Percentiles rank a stretch among this genome's conserved stretches.
phyloP scores from a whole-genome alignment of 1,284 basidiomycete genomes.

The Malassezia restricta region DNA sequence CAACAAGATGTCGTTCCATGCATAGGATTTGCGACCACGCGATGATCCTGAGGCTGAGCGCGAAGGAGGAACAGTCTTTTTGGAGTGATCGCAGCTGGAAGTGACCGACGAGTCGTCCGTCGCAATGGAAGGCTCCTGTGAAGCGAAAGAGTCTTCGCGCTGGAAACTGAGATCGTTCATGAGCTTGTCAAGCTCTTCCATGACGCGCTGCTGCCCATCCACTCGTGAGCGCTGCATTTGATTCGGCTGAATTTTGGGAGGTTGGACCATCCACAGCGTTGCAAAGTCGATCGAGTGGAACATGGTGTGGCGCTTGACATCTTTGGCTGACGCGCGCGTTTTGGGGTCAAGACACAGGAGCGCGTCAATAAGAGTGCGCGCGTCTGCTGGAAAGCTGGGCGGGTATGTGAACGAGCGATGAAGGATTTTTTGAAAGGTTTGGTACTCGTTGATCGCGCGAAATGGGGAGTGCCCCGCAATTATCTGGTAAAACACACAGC shows the following conservation, averaged over 20 bases:
- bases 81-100: background rate
- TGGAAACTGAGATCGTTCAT: background rate
- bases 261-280: conserved; percentile 22
- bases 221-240: conserved; percentile 2
- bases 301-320: conserved; percentile 27
- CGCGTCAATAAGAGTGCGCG: conserved; percentile 48
- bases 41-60: background rate
- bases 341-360: conserved; percentile 46
- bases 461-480: conserved; percentile 52
- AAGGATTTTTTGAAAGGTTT: conserved; percentile 54
- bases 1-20: conserved; percentile 19
- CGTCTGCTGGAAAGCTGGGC: conserved; percentile 48
- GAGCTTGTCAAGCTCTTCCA: background rate
- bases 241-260: conserved; percentile 6
- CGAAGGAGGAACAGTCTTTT: background rate
- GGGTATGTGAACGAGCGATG: conserved; percentile 50
- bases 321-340: conserved; percentile 14
- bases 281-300: conserved; percentile 25
- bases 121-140: background rate
- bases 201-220: background rate
- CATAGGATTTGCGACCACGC: background rate
- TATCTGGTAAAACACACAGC: conserved; percentile 53
- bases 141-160: background rate
- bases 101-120: background rate
- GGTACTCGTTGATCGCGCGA: conserved; percentile 53